Base-by-base conservation (phyloP, 768 basidiomycete genomes). In the Nevesoporus exiguus region DNA sequence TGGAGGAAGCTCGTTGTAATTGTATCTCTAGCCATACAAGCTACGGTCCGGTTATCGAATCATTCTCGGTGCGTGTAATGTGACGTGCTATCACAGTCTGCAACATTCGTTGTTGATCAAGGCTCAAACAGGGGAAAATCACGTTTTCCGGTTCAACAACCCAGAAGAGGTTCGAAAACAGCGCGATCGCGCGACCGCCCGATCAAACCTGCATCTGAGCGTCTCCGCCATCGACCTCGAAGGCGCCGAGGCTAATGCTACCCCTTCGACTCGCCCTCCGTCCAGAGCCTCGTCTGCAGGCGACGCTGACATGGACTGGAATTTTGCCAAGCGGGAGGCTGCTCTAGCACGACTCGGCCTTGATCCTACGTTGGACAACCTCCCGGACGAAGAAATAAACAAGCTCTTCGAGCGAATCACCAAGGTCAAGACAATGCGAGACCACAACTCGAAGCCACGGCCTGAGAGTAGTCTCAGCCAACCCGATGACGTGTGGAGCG, bases 141-240 rank as follows among this genome's bases (percentile, higher is more conserved):
- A 99, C 74, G 94, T 98, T 52, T 99, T 99, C 72, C 84, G 97
- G 17, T 98, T 97, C 73, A 98, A 91, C 66, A 90, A 96, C 64
- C 93, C 93, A 0, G 92, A 94, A 70, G 92, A 93, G 71, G 93
- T 95, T 57, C 90, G 93, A 59, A 93, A 91, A 66, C 88, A 84
- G 64, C 84, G 93, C 40, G 89, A 95, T 71, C 85, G 90, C 39
- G 88, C 86, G 3, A 85, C 83, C 10, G 78, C 81, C 49, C 86
- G 80, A 66, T 89, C 88, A 21, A 85, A 79, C 67, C 69, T 89
- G 65, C 82, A 84, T 51, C 72, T 83, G 60, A 85, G 81, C 57
- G 68, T 84, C 24, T 79, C 85, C 36, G 86, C 86, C 39, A 77
- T 74, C 7, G 91, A 93, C 55, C 64, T 90, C 7, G 87, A 86